Conservation (phyloP, 2,329 filamentous ascomycete genomes). For the Colletotrichum sublineola region DNA sequence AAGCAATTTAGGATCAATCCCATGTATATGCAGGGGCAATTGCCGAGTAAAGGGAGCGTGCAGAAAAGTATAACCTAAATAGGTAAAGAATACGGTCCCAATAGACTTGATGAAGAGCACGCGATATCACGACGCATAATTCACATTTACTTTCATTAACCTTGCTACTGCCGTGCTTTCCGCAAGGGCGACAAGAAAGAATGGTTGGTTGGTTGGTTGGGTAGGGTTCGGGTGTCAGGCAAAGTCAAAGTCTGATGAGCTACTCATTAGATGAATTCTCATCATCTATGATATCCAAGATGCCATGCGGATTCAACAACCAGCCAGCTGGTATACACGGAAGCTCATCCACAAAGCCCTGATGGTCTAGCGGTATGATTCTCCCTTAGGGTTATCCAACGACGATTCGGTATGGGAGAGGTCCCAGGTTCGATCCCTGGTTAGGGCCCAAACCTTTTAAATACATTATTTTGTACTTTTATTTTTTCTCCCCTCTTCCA, state of each 20-base stretch:
- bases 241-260: neutral
- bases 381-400: slow-evolving; percentile 35
- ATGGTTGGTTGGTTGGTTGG: neutral
- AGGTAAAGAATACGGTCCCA: slow-evolving; percentile 6
- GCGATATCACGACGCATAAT: too few species aligned
- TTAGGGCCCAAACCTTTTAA: slow-evolving; percentile 34
- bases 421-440: slow-evolving; percentile 42
- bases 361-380: slow-evolving; percentile 43
- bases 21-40: neutral
- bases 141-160: too few species aligned
- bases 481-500: neutral
- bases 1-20: neutral
- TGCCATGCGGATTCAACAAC: too few species aligned
- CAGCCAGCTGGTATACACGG: neutral
- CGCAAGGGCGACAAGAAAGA: neutral
- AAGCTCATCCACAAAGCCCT: neutral
- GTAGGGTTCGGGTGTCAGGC: neutral
- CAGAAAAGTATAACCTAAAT: neutral
- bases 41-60: neutral
- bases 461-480: neutral
- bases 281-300: too few species aligned
- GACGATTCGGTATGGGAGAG: slow-evolving; percentile 19
- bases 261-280: too few species aligned
- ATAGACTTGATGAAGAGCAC: neutral
- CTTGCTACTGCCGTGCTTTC: too few species aligned